Conservation (phyloP, 495 filamentous ascomycete genomes). For the Alectoria sarmentosa region DNA sequence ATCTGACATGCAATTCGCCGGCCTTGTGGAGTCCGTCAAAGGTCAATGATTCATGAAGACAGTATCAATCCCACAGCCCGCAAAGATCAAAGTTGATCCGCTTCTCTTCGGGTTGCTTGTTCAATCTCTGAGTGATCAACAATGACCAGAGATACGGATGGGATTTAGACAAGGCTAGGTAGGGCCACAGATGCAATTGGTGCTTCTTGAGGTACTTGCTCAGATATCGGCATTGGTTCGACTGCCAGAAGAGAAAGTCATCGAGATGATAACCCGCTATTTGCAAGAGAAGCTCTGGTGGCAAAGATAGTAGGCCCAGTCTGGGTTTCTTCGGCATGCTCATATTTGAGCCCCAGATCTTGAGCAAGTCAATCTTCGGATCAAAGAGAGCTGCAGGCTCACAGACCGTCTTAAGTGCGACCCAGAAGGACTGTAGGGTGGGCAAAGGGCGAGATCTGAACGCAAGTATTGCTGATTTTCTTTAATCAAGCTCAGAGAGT, state of each 20-base stretch:
- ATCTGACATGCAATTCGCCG: too few relatives aligned
- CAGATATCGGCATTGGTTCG: not conserved
- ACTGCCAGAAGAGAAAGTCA: conserved; percentile 11
- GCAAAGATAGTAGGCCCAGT: not conserved
- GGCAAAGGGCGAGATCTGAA: not conserved
- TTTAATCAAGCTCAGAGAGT: too few relatives aligned
- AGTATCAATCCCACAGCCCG: too few relatives aligned
- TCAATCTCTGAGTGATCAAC: not conserved
- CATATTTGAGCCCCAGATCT: not conserved
- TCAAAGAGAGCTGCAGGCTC: not conserved
- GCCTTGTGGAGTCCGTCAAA: too few relatives aligned
- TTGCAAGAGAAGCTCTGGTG: conserved; percentile 7
- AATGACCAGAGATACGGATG: conserved; percentile 4
- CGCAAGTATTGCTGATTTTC: not conserved
- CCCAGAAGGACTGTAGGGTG: not conserved
- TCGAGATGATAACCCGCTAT: conserved; percentile 5
- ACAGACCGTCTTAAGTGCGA: not conserved
- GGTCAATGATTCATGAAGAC: too few relatives aligned
- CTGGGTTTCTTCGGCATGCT: not conserved
- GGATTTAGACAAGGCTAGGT: not conserved
- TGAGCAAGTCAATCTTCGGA: not conserved
- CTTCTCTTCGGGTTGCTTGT: too few relatives aligned
- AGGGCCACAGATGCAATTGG: conserved; percentile 3
- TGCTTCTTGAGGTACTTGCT: not conserved
- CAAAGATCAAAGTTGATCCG: too few relatives aligned